These are phyloP conservation scores for Bacidia gigantensis DNA, from an alignment of 495 filamentous ascomycete species.

Conservation along the genomic window DNA sequence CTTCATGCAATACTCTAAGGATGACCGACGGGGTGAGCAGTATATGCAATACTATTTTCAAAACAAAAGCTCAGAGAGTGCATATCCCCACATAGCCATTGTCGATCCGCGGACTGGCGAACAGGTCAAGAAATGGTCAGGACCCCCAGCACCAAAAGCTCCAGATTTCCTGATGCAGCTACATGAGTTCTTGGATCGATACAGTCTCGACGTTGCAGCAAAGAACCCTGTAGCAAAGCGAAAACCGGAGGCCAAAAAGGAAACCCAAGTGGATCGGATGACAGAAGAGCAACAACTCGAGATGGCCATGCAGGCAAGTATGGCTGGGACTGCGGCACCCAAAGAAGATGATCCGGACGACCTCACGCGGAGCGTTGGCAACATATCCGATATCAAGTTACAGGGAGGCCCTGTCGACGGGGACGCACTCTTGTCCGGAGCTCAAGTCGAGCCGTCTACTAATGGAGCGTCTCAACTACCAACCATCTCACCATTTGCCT, in stretches of 20 bases:
- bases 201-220: slow-evolving; percentile 71
- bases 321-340: slow-evolving; percentile 30
- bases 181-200: slow-evolving; percentile 89
- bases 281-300: slow-evolving; percentile 95
- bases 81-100: slow-evolving; percentile 90
- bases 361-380: slow-evolving; percentile 50
- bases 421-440: too few species aligned
- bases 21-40: slow-evolving; percentile 56
- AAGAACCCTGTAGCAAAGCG: slow-evolving; percentile 83
- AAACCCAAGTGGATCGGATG: slow-evolving; percentile 69
- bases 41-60: slow-evolving; percentile 89
- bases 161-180: slow-evolving; percentile 80
- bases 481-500: slow-evolving; percentile 39
- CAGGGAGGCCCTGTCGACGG: too few species aligned
- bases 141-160: slow-evolving; percentile 58
- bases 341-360: slow-evolving; percentile 63
- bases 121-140: slow-evolving; percentile 93
- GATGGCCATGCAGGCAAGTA: slow-evolving; percentile 78
- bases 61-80: slow-evolving; percentile 52
- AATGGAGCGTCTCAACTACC: slow-evolving; percentile 16
- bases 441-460: slow-evolving; percentile 14
- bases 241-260: slow-evolving; percentile 54
- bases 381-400: slow-evolving; percentile 45
- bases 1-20: slow-evolving; percentile 83
- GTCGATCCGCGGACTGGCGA: slow-evolving; percentile 92